phyloP scores from a whole-genome alignment of 176 grass and related monocot species.

The Otatea glauca region DNA sequence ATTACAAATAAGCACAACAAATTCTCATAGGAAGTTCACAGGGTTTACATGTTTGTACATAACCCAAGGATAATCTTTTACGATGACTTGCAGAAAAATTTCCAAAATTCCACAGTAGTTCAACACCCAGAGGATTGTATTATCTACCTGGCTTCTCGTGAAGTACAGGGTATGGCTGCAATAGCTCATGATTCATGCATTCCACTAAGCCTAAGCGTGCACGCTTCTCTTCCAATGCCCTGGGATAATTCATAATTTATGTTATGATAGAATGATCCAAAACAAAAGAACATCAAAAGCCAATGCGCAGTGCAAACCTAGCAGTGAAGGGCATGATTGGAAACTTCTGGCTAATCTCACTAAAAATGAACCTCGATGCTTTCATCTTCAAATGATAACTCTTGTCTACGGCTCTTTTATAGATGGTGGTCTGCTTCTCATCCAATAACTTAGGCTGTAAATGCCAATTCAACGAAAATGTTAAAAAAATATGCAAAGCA shows the following conservation, averaged over 20 bases:
- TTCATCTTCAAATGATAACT: constrained; percentile 99
- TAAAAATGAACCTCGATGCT: constrained; percentile 97
- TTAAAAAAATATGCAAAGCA: constrained; percentile 7
- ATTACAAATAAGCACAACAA: not conserved
- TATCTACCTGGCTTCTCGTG: constrained; percentile 90
- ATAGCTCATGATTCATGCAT: constrained; percentile 96
- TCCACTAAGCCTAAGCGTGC: constrained; percentile 90
- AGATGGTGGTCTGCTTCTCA: constrained; percentile 99
- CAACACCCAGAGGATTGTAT: not conserved
- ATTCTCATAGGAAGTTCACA: not conserved
- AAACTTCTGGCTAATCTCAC: constrained; percentile 98
- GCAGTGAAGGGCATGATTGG: constrained; percentile 98
- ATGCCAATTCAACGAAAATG: not conserved
- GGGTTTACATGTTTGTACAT: not conserved
- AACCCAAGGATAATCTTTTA: not conserved
- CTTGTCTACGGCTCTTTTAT: constrained; percentile 97
- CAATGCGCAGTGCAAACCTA: constrained; percentile 52
- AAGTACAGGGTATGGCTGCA: constrained; percentile 98
- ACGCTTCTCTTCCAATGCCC: constrained; percentile 97
- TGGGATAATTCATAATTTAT: constrained; percentile 28
- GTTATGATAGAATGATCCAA: not conserved
- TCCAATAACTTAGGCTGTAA: constrained; percentile 87
- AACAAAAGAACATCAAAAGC: not conserved
- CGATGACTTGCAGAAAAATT: not conserved
- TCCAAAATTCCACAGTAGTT: not conserved